Base-by-base conservation (phyloP, 192 early-diverging fungal genomes). In the Martensiomyces pterosporus region DNA sequence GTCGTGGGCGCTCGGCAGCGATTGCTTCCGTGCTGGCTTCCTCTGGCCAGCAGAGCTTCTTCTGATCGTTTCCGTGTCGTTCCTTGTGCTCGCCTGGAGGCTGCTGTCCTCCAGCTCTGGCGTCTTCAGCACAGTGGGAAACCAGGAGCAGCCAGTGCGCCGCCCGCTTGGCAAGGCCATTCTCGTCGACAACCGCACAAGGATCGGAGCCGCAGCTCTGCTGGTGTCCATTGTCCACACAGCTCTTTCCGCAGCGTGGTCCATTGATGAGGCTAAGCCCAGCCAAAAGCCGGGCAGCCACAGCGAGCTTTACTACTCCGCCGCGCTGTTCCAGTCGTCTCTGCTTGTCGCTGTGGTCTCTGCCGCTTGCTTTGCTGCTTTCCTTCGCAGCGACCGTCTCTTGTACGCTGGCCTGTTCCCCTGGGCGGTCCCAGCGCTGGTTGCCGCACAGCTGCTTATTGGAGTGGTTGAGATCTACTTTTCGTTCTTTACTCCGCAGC, bases 401-500 rank as follows among this genome's bases (percentile, higher is more conserved):
- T 40, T 43, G 18, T 34, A 47, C 22, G n/a, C 29, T 2, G 67
- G 61, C 27, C 26, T 64, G 55, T 60, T 64, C 10, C 60, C 67
- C 0, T 52, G 52, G 60, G 16, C 42, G 19, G 39, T 55, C 1
- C 52, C 60, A 12, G 15, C 33, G 24, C 25, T 59, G 16, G 47
- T 44, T 2, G 47, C 24, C 0, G 27, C 39, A 1, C 52, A 64
- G 36, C 23, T 52, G 21, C n/a, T 32, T 2, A 13, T 47, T 1
- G 51, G 60, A 2, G 3, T 27, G n/a, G 29, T 26, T 36, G 56
- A 59, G 34, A 52, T 55, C 43, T 56, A 71, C 40, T 43, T 15
- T n/a, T 49, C 60, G 47, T 71, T 71, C 48, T 63, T 71, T 15
- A 51, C 52, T 0, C 40, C 38, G 5, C 33, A 33, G 23, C 43